Conservation (phyloP, 2,329 filamentous ascomycete species). For the Coniochaeta ligniaria region DNA sequence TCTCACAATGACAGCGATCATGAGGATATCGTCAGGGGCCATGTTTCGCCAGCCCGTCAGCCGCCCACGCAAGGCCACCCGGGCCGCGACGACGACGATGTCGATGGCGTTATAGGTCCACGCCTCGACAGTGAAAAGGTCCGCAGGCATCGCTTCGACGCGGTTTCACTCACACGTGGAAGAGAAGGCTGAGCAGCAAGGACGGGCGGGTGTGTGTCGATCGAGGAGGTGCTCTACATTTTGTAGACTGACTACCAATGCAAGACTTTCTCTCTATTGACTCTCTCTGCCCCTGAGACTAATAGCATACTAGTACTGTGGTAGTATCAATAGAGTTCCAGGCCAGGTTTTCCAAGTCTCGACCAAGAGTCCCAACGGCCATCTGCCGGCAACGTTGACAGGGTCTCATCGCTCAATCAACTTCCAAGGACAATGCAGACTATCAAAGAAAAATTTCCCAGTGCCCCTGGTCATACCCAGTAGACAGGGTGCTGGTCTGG, state of each 20-base stretch:
- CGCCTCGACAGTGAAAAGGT: not conserved
- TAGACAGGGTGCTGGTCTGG: not conserved
- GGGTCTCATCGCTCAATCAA: not conserved
- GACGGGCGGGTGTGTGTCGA: too few relatives aligned
- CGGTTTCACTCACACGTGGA: not conserved
- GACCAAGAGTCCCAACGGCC: not conserved
- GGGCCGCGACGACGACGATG: not conserved
- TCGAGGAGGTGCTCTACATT: too few relatives aligned
- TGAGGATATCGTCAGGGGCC: not conserved
- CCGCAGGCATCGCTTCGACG: not conserved
- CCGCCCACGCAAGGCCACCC: not conserved
- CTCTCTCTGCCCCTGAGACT: too few relatives aligned
- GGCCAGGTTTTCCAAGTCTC: too few relatives aligned
- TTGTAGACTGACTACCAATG: too few relatives aligned
- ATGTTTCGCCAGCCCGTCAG: not conserved
- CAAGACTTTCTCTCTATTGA: too few relatives aligned
- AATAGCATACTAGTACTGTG: too few relatives aligned
- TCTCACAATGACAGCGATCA: not conserved
- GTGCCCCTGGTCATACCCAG: not conserved
- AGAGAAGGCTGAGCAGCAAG: not conserved
- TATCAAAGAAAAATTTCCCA: not conserved
- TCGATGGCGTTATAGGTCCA: not conserved
- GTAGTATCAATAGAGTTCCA: too few relatives aligned
- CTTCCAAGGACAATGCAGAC: not conserved
- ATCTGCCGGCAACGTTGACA: not conserved